phyloP scores from a whole-genome alignment of 2,329 filamentous ascomycete genomes.

The Clarireedia monteithiana region DNA sequence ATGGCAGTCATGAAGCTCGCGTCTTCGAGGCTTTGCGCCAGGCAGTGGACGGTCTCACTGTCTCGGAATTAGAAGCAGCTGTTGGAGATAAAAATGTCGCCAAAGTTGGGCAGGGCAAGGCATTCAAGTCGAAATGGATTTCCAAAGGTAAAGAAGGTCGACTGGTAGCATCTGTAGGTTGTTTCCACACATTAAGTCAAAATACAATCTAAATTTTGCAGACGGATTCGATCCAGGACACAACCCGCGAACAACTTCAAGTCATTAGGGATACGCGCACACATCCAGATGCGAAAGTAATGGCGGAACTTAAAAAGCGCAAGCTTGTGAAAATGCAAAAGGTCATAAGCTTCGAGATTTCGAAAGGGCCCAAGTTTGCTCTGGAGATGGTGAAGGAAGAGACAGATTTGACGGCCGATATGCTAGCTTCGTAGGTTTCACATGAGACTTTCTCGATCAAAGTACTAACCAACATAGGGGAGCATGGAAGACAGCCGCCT shows the following conservation, averaged over 20 bases:
- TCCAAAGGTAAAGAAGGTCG: constrained; percentile 51
- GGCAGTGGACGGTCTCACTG: constrained; percentile 72
- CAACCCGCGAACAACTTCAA: constrained; percentile 67
- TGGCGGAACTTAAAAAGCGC: constrained; percentile 82
- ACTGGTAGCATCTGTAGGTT: constrained; percentile 44
- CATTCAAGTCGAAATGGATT: constrained; percentile 77
- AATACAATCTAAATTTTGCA: constrained; percentile 19
- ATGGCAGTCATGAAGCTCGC: constrained; percentile 76
- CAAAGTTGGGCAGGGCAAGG: constrained; percentile 88
- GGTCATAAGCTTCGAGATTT: constrained; percentile 73
- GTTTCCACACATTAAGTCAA: background rate
- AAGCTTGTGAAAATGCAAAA: constrained; percentile 83
- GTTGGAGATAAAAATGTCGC: constrained; percentile 67
- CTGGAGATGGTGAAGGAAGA: constrained; percentile 86
- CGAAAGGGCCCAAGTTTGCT: constrained; percentile 82
- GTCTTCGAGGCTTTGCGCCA: constrained; percentile 68
- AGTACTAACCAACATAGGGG: constrained; percentile 41
- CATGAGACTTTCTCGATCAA: constrained; percentile 4
- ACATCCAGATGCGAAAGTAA: constrained; percentile 63
- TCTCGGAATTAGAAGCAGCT: constrained; percentile 61
- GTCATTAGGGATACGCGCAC: constrained; percentile 63
- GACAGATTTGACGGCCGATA: constrained; percentile 90
- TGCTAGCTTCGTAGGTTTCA: constrained; percentile 56
- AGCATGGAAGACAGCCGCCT: constrained; percentile 83
- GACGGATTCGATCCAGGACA: constrained; percentile 70